phyloP scores from a whole-genome alignment of 2,329 filamentous ascomycete genomes.

The Penicillium polonicum region DNA sequence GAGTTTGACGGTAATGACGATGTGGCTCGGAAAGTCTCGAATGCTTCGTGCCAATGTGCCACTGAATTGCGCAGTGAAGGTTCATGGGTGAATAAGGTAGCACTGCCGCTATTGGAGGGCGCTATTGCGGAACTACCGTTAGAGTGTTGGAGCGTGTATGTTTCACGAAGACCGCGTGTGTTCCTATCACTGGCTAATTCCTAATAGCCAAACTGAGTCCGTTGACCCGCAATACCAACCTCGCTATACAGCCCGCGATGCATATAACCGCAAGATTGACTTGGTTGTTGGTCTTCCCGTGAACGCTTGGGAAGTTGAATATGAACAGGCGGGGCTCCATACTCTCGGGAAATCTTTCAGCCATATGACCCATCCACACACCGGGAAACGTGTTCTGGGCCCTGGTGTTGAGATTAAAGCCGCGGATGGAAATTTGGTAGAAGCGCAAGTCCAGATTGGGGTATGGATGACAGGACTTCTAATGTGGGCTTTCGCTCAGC shows the following conservation, averaged over 20 bases:
- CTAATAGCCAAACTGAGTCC: neutral
- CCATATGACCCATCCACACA: neutral
- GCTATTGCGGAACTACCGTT: neutral
- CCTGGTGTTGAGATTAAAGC: neutral
- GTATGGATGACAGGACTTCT: neutral
- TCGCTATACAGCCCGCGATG: neutral
- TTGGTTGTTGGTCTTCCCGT: neutral
- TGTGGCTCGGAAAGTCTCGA: neutral
- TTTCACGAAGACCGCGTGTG: neutral
- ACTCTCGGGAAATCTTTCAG: neutral
- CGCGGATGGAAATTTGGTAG: neutral
- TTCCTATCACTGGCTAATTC: neutral
- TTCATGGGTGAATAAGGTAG: neutral
- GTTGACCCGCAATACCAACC: neutral
- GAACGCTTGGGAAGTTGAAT: neutral
- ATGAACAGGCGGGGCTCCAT: neutral
- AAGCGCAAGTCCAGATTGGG: neutral
- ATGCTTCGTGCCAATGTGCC: neutral
- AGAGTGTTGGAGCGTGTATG: neutral
- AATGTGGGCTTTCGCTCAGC: neutral
- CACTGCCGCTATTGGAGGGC: neutral
- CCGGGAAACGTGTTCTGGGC: neutral
- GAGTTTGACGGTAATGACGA: neutral
- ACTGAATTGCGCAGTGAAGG: neutral
- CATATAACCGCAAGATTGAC: neutral